Conservation (phyloP, 768 basidiomycete genomes). For the Leccinum arenicola region DNA sequence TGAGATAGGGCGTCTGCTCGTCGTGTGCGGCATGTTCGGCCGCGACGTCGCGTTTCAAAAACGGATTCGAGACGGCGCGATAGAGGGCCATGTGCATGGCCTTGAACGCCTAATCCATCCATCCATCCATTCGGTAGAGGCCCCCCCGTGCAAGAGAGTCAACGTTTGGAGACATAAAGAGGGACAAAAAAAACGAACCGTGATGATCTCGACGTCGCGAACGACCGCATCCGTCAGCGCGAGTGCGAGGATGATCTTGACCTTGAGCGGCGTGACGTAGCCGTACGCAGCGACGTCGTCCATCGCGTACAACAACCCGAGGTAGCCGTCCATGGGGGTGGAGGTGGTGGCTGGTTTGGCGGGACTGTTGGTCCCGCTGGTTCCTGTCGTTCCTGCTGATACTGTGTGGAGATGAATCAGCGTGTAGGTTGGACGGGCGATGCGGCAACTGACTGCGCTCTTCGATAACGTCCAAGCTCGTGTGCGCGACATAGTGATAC, state of each 20-base stretch:
- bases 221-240: conserved; percentile 80
- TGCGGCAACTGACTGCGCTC: conserved; percentile 67
- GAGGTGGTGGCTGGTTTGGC: conserved; percentile 23
- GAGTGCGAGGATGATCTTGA: conserved; percentile 82
- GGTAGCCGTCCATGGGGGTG: conserved; percentile 70
- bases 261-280: conserved; percentile 82
- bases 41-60: conserved; percentile 62
- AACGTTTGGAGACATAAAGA: not conserved
- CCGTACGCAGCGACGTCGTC: conserved; percentile 93
- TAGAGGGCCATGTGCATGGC: conserved; percentile 89
- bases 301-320: conserved; percentile 85
- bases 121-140: too few species aligned
- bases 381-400: not conserved
- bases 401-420: not conserved
- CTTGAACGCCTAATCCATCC: conserved; percentile 65
- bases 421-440: not conserved
- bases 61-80: conserved; percentile 80
- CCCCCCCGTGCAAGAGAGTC: not conserved
- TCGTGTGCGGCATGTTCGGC: conserved; percentile 36
- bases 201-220: conserved; percentile 73
- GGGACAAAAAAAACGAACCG: conserved; percentile 43
- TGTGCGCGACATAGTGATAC: conserved; percentile 91
- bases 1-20: conserved; percentile 55
- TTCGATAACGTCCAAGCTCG: conserved; percentile 86
- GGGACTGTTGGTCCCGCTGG: not conserved